Percentiles rank a stretch among this genome's conserved stretches.
Evolutionary conservation across 2,329 filamentous ascomycete genomes (phyloP).

Genomic region (Neoarthrinium moseri): DNA sequence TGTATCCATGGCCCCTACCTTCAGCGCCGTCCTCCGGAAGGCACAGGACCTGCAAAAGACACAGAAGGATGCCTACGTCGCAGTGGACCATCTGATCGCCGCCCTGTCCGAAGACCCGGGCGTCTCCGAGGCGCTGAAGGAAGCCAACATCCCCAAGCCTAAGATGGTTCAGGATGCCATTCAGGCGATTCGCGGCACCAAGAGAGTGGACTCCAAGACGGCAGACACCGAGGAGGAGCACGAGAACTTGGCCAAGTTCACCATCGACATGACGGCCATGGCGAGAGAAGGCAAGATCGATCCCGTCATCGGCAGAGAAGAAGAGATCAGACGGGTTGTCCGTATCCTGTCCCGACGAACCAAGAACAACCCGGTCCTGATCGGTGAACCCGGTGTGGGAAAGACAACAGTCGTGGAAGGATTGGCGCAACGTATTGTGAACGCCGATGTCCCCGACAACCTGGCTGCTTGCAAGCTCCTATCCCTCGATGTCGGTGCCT

Average conservation of each 20-base stretch:
- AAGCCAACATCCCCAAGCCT: conserved; percentile 86
- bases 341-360: conserved; percentile 89
- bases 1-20: conserved; percentile 76
- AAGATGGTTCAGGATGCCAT: conserved; percentile 92
- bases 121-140: conserved; percentile 73
- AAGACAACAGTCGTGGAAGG: conserved; percentile 99
- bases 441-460: conserved; percentile 94
- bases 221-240: conserved; percentile 90
- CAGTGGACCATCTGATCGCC: conserved; percentile 90
- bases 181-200: conserved; percentile 86
- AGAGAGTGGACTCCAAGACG: conserved; percentile 91
- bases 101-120: conserved; percentile 76
- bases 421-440: conserved; percentile 91
- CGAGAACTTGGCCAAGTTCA: conserved; percentile 97
- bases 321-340: conserved; percentile 89
- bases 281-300: conserved; percentile 97
- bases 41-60: conserved; percentile 91
- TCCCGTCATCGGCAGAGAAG: conserved; percentile 93
- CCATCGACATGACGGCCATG: conserved; percentile 96
- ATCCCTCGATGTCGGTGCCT: conserved; percentile 89
- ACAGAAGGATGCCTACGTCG: conserved; percentile 95
- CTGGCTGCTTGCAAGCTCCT: conserved; percentile 90
- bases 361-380: conserved; percentile 98
- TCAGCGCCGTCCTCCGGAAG: conserved; percentile 78
- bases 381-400: conserved; percentile 96